These are phyloP conservation scores for Abrus precatorius DNA, from an alignment of 306 rosid genomes.

Conservation along the genomic window DNA sequence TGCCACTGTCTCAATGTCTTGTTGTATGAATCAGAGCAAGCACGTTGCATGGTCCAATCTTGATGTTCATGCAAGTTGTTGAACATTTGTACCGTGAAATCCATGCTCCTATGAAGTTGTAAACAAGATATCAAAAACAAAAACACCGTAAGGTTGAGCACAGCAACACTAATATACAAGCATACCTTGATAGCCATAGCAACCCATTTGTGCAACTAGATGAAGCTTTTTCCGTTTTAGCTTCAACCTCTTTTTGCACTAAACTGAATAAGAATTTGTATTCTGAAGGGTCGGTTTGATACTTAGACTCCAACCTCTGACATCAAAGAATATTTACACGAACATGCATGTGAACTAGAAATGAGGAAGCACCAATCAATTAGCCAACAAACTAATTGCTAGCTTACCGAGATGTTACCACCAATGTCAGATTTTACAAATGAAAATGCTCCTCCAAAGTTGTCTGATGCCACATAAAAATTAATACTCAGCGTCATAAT, in stretches of 20 bases:
- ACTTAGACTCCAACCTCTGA: constrained; percentile 72
- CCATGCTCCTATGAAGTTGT: constrained; percentile 52
- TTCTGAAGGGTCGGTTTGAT: constrained; percentile 54
- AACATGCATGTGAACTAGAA: no score
- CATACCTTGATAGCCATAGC: constrained; percentile 84
- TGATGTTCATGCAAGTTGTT: constrained; percentile 72
- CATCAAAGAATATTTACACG: no score
- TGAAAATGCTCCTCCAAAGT: constrained; percentile 79
- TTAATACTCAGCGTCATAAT: not conserved
- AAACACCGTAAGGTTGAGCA: not conserved
- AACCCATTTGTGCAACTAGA: constrained; percentile 80
- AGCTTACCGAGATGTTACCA: constrained; percentile 69
- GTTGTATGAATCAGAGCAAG: constrained; percentile 73
- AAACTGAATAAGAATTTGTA: constrained; percentile 61
- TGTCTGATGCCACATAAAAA: constrained; percentile 56
- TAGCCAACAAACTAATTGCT: not conserved
- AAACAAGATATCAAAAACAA: not conserved
- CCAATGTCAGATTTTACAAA: constrained; percentile 74
- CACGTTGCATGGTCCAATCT: constrained; percentile 80
- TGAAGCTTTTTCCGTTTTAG: constrained; percentile 64
- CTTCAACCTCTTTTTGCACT: constrained; percentile 68
- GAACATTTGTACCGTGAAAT: constrained; percentile 72
- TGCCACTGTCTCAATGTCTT: constrained; percentile 76
- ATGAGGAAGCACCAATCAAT: not conserved
- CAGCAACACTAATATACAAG: not conserved